Evolutionary conservation across 441 rosid genomes (phyloP).

Genomic region (Mallotus repandus): DNA sequence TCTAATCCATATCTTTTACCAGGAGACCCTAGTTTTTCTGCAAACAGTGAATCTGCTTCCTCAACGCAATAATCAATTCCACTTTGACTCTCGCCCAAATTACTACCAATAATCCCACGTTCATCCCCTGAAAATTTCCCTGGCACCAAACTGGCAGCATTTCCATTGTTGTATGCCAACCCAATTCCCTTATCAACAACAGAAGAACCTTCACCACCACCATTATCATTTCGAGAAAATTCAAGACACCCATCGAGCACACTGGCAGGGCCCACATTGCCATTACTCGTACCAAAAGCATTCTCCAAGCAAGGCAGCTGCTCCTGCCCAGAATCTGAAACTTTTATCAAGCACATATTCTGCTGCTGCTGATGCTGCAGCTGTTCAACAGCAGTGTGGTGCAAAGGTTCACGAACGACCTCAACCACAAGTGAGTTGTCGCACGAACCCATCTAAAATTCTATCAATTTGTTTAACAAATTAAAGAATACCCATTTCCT

Average conservation of each 20-base stretch:
- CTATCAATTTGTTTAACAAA: conserved; percentile 22
- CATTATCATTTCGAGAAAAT: conserved; percentile 26
- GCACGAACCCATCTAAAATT: conserved; percentile 33
- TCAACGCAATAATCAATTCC: conserved; percentile 21
- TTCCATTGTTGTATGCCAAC: conserved; percentile 13
- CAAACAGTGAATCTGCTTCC: conserved; percentile 20
- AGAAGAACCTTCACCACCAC: conserved; percentile 19
- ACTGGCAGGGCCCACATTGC: conserved; percentile 30
- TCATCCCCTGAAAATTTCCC: conserved; percentile 15
- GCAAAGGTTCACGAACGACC: conserved; percentile 20
- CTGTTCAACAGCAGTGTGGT: conserved; percentile 26
- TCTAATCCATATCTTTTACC: neutral
- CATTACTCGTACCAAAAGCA: conserved; percentile 28
- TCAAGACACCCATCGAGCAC: conserved; percentile 22
- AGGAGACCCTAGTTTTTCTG: conserved; percentile 20
- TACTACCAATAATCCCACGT: conserved; percentile 15
- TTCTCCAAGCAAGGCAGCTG: conserved; percentile 13
- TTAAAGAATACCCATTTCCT: conserved; percentile 21
- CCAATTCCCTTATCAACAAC: conserved; percentile 15
- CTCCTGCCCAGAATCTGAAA: conserved; percentile 27
- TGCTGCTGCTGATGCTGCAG: neutral
- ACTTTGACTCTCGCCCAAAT: conserved; percentile 23
- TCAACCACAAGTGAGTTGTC: conserved; percentile 22
- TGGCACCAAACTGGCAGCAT: conserved; percentile 15
- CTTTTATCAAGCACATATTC: conserved; percentile 18